Percentiles rank a stretch among this genome's conserved stretches.
Conservation (phyloP, 1,284 basidiomycete genomes). For the Sporisorium reilianum region DNA sequence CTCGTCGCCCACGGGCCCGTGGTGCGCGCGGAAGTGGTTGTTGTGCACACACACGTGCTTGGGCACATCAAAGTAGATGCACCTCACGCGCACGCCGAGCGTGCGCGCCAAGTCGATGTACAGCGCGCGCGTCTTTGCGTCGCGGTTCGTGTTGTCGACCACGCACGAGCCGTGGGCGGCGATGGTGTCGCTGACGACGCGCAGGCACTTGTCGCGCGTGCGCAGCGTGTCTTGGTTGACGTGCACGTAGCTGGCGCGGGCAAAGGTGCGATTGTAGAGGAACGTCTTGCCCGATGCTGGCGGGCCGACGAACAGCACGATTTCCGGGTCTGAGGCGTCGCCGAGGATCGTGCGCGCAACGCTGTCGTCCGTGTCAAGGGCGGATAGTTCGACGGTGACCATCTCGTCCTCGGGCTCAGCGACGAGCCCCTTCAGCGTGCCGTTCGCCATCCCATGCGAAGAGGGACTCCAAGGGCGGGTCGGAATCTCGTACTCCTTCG, state of each 20-base stretch:
- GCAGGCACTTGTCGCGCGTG: slow-evolving; percentile 80
- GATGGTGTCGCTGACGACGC: slow-evolving; percentile 75
- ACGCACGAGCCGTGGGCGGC: slow-evolving; percentile 68
- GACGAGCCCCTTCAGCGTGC: slow-evolving; percentile 20
- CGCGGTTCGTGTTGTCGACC: slow-evolving; percentile 62
- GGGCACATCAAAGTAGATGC: slow-evolving; percentile 46
- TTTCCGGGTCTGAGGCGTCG: slow-evolving; percentile 63
- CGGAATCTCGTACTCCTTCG: slow-evolving; percentile 32
- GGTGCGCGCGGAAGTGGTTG: slow-evolving; percentile 44
- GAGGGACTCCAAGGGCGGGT: slow-evolving; percentile 30
- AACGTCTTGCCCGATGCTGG: slow-evolving; percentile 89
- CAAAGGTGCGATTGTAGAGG: slow-evolving; percentile 80
- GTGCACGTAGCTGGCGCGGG: slow-evolving; percentile 75
- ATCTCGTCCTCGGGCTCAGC: slow-evolving; percentile 25
- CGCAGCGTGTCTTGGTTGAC: slow-evolving; percentile 73
- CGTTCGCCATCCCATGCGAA: neutral
- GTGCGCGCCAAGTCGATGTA: slow-evolving; percentile 48
- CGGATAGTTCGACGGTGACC: slow-evolving; percentile 16
- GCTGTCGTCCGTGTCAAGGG: neutral
- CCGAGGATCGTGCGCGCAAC: slow-evolving; percentile 7
- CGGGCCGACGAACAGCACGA: slow-evolving; percentile 88
- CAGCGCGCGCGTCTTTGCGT: slow-evolving; percentile 37
- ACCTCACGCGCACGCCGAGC: slow-evolving; percentile 26
- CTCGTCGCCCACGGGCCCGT: slow-evolving; percentile 18
- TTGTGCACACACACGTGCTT: slow-evolving; percentile 43